Percentiles rank a stretch among this genome's conserved stretches.
These are phyloP conservation scores for Fusarium sterilihyphosum DNA, from an alignment of 2,329 filamentous ascomycete species.

Conservation along the genomic window DNA sequence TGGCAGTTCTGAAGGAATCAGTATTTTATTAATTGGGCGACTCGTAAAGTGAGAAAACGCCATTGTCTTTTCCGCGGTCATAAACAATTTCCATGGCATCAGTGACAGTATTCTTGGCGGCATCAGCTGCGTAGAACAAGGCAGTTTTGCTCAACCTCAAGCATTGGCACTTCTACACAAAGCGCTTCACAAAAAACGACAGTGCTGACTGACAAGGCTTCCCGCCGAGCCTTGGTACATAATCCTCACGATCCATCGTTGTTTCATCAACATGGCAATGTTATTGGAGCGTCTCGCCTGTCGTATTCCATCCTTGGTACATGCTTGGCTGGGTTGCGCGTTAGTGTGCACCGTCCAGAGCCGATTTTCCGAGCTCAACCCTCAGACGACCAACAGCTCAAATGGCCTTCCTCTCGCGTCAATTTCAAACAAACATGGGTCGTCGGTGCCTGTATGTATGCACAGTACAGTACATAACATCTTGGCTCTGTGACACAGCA, in stretches of 20 bases:
- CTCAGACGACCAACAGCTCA: conserved; percentile 2
- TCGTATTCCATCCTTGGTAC: conserved; percentile 9
- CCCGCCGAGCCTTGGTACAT: neutral
- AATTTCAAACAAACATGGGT: conserved; percentile 22
- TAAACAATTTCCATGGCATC: neutral
- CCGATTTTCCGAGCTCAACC: conserved; percentile 31
- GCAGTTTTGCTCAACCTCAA: neutral
- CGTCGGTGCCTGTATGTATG: neutral
- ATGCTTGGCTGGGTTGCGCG: conserved; percentile 5
- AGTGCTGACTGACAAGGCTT: neutral
- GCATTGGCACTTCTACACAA: conserved; percentile 1
- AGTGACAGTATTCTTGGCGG: neutral
- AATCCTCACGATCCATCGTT: neutral
- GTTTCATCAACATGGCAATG: neutral
- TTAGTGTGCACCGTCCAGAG: conserved; percentile 22
- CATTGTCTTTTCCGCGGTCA: conserved; percentile 14
- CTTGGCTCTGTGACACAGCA: conserved; percentile 23
- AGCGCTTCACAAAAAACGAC: neutral
- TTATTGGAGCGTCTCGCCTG: conserved; percentile 7
- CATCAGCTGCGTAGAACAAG: neutral
- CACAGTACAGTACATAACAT: neutral
- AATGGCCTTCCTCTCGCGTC: conserved; percentile 9
- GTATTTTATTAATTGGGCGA: conserved; percentile 11
- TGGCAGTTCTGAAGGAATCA: conserved; percentile 25
- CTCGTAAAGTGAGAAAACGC: conserved; percentile 4